Evolutionary conservation across 2,329 filamentous ascomycete species (phyloP), one percentile per base, ranked within the genome.

Genomic region (Chrysoporthe deuterocubensis): DNA sequence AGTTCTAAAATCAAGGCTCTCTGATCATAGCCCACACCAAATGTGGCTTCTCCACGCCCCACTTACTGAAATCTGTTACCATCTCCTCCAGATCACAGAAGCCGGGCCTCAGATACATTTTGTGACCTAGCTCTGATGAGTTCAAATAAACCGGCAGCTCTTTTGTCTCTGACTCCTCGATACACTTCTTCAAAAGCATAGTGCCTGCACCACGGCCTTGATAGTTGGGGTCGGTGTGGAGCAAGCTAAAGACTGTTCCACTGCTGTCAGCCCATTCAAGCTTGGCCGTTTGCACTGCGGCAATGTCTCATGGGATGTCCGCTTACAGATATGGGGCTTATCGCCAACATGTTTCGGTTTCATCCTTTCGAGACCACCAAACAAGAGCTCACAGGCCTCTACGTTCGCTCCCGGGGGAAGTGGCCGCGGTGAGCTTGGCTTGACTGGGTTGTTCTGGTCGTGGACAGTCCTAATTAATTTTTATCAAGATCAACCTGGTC

Each of bases 171-270:
- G 79, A 77, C 37, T 80, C 72, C 46, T 81, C 78, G 14, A 80
- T 71, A 0, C 77, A 78, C 75, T 76, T 79, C 66, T 75, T 72
- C n/a, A 81, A 71, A 44, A 83, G 72, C 73, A 80, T 74, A 7
- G 73, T 72, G 2, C 76, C 80, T 1, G 80, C 80, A 1, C 80
- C 81, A n/a, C 79, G 78, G 75, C 77, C 70, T 61, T 80, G 77
- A 61, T 81, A 78, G 14, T 79, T 75, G 0, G 81, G 81, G 65
- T 81, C 76, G n/a, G 80, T 80, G n/a, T 75, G 75, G 4, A 83
- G 74, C 43, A 75, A 69, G 9, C 76, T 73, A 13, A 82, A 74
- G 69, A 80, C 81, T 81, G 69, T 18, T 7, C 2, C 6, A 9
- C 18, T 2, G 13, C 11, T 52, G 59, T 66, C 26, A 70, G 65